Evolutionary conservation across 768 basidiomycete genomes (phyloP).

Genomic region (Mycena amicta): DNA sequence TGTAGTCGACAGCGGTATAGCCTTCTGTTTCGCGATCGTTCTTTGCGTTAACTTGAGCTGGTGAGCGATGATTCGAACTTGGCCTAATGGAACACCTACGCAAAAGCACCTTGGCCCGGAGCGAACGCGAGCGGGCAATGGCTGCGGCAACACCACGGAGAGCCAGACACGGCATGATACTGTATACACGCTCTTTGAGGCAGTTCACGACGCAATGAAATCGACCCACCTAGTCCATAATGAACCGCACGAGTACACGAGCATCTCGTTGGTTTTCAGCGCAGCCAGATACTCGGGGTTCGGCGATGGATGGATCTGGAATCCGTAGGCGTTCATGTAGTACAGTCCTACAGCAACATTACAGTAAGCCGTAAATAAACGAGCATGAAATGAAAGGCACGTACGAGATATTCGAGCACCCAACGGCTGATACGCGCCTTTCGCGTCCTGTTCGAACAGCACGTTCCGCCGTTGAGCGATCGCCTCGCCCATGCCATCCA

Average conservation of each 20-base stretch:
- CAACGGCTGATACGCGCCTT: constrained; percentile 58
- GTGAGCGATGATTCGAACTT: not conserved
- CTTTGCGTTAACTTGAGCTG: constrained; percentile 69
- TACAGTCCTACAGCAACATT: constrained; percentile 57
- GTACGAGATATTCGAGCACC: constrained; percentile 41
- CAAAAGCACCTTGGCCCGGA: constrained; percentile 84
- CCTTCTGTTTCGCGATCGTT: constrained; percentile 92
- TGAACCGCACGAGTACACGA: constrained; percentile 93
- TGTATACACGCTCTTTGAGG: no score
- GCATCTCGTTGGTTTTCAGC: constrained; percentile 59
- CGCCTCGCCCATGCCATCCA: constrained; percentile 57
- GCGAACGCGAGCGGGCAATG: constrained; percentile 71
- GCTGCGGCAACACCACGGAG: constrained; percentile 76
- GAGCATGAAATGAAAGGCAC: not conserved
- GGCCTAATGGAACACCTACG: constrained; percentile 60
- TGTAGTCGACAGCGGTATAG: constrained; percentile 83
- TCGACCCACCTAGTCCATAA: constrained; percentile 97
- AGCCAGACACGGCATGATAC: constrained; percentile 91
- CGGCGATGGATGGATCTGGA: constrained; percentile 88
- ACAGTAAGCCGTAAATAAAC: constrained; percentile 3
- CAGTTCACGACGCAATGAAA: no score
- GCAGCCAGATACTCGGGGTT: constrained; percentile 78
- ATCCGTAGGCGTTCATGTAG: constrained; percentile 90
- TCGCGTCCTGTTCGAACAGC: constrained; percentile 60
- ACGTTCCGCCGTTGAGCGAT: constrained; percentile 58